phyloP scores from a whole-genome alignment of 352 stramenopile species.

The Thalassiosira mediterranea region DNA sequence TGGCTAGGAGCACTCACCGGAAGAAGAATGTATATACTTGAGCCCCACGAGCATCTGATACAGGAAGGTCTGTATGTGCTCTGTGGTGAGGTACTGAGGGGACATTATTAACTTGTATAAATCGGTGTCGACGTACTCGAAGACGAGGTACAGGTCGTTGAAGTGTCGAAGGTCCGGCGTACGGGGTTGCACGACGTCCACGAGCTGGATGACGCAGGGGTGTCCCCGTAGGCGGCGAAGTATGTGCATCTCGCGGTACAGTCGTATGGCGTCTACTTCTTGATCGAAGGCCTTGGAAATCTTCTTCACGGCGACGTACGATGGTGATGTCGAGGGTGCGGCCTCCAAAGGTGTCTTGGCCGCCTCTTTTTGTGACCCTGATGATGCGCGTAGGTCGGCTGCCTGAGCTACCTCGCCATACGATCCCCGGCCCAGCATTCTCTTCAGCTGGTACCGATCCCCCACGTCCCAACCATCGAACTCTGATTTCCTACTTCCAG shows the following conservation, averaged over 20 bases:
- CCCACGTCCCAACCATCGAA: slow-evolving; percentile 86
- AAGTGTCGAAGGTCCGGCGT: slow-evolving; percentile 72
- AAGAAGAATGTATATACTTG: slow-evolving; percentile 96
- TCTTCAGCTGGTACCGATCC: slow-evolving; percentile 79
- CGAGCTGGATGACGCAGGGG: slow-evolving; percentile 85
- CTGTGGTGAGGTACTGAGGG: slow-evolving; percentile 88
- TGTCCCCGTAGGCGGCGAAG: slow-evolving; percentile 81
- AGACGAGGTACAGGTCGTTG: slow-evolving; percentile 84
- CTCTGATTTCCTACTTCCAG: slow-evolving; percentile 56
- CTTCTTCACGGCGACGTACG: slow-evolving; percentile 89
- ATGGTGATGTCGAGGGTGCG: slow-evolving; percentile 11
- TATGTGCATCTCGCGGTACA: slow-evolving; percentile 89
- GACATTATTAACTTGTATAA: slow-evolving; percentile 90
- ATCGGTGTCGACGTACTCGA: slow-evolving; percentile 89
- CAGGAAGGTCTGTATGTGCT: slow-evolving; percentile 93
- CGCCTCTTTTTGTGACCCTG: no score
- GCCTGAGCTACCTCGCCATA: slow-evolving; percentile 90
- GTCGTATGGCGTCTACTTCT: slow-evolving; percentile 85
- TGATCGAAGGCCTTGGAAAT: slow-evolving; percentile 89
- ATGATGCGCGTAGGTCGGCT: slow-evolving; percentile 75
- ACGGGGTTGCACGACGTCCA: slow-evolving; percentile 86
- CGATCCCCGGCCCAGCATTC: slow-evolving; percentile 85
- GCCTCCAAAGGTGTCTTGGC: slow-evolving; percentile 12
- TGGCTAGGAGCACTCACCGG: no score
- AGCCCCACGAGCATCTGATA: slow-evolving; percentile 95